Conservation (phyloP, 306 rosid genomes). For the Sechiopsis laciniata region DNA sequence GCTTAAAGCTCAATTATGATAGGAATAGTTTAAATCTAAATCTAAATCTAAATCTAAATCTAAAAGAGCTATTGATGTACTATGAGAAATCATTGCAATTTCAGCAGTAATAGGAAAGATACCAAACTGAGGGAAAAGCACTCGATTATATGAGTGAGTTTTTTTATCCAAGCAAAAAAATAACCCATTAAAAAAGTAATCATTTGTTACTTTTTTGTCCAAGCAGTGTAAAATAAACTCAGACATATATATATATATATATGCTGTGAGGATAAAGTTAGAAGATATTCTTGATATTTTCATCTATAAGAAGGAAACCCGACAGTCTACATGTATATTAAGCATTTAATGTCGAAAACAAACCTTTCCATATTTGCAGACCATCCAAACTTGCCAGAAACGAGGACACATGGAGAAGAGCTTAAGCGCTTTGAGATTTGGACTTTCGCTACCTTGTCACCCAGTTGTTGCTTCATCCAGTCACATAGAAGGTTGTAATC, state of each 20-base stretch:
- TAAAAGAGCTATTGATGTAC: background rate
- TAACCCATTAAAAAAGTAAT: background rate
- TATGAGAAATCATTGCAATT: background rate
- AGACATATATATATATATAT: too few relatives aligned
- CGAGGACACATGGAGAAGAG: conserved; percentile 99
- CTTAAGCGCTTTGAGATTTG: conserved; percentile 93
- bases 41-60: background rate
- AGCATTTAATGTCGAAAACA: conserved; percentile 9
- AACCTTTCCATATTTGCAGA: conserved; percentile 99
- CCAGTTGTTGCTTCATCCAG: conserved; percentile 97
- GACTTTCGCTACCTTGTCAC: conserved; percentile 89
- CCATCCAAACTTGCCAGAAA: conserved; percentile 99
- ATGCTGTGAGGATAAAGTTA: background rate
- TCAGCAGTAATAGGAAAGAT: background rate
- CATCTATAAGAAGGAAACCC: background rate
- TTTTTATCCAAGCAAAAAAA: background rate
- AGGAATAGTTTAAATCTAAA: background rate
- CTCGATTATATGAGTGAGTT: background rate
- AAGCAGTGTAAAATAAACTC: background rate
- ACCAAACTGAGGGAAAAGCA: background rate
- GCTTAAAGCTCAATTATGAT: background rate
- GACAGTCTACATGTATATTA: background rate
- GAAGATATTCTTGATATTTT: background rate
- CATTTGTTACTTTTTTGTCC: too few relatives aligned
- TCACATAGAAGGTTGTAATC: conserved; percentile 83